These are phyloP conservation scores for Elaeis guineensis DNA, from an alignment of 176 grass and related monocot species.

Conservation along the genomic window DNA sequence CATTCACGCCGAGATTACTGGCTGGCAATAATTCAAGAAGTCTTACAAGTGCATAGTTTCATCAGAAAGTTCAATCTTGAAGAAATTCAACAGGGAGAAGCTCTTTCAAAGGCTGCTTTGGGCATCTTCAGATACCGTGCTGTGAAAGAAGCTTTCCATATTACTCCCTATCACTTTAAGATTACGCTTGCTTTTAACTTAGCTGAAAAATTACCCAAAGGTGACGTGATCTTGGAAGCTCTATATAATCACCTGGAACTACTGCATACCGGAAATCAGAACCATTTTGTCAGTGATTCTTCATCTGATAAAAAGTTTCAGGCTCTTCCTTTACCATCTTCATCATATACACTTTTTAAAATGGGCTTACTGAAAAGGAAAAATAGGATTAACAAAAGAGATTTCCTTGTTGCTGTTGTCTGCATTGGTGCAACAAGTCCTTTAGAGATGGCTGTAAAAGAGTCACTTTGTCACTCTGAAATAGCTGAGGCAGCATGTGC, in stretches of 20 bases:
- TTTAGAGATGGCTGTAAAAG: slow-evolving; percentile 65
- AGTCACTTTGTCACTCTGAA: slow-evolving; percentile 70
- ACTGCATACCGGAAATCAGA: slow-evolving; percentile 26
- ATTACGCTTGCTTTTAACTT: slow-evolving; percentile 78
- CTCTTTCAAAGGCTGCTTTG: slow-evolving; percentile 52
- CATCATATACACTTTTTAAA: slow-evolving; percentile 41
- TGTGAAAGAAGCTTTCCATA: slow-evolving; percentile 72
- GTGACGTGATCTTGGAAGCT: slow-evolving; percentile 81
- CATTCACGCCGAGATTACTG: slow-evolving; percentile 83
- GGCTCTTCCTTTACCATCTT: slow-evolving; percentile 46
- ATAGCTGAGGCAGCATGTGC: slow-evolving; percentile 62
- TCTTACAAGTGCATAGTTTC: slow-evolving; percentile 76
- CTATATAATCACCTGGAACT: slow-evolving; percentile 48
- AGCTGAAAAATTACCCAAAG: slow-evolving; percentile 89
- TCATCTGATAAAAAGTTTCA: slow-evolving; percentile 24
- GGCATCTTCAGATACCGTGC: slow-evolving; percentile 69
- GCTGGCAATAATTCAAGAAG: slow-evolving; percentile 84
- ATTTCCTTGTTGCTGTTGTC: slow-evolving; percentile 32
- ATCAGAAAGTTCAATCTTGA: slow-evolving; percentile 65
- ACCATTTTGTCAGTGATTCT: slow-evolving; percentile 1
- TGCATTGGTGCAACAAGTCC: slow-evolving; percentile 50
- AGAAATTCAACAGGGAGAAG: slow-evolving; percentile 48
- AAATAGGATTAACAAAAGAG: slow-evolving; percentile 26
- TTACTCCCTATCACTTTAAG: slow-evolving; percentile 64
- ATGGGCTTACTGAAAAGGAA: slow-evolving; percentile 48